Evolutionary conservation across 768 basidiomycete species (phyloP), one percentile per base, ranked within the genome.

Genomic region (Tulasnella sp.): DNA sequence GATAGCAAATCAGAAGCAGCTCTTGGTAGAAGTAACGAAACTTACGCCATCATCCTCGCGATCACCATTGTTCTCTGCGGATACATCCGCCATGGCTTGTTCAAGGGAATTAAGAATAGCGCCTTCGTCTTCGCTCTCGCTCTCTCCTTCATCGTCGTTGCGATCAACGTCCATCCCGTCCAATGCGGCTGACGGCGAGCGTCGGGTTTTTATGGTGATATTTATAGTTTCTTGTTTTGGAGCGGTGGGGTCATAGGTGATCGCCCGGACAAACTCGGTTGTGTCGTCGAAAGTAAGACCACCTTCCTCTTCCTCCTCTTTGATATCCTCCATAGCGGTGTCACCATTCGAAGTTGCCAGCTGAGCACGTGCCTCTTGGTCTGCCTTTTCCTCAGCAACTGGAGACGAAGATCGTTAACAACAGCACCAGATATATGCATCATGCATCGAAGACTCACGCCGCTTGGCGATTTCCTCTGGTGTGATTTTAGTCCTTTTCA

Each of bases 201-300:
- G 54, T 25, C 39, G 21, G 6, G 32, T 21, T 54, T 72, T 69
- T 31, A 66, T 64, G 64, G 71, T 65, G 65, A 70, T 62, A 19
- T 63, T 48, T 51, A 69, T 61, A 48, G 67, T 61, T 12, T 64
- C 59, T 29, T 63, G 57, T n/a, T 43, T 55, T 48, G 36, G 52
- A 8, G 83, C 79, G 32, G 74, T 73, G 37, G 73, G 81, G 61
- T 81, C 79, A 61, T 80, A 81, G 1, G 81, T 80, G 45, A 89
- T 86, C 14, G 82, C 82, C 15, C 92, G 82, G 37, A 98, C 88
- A 62, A 99, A 99, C 68, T 97, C 94, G 0, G 91, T 90, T 0
- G 94, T 98, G 63, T 97, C 93, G 65, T 98, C 93, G 61, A 99
- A 91, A 0, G 85, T 86, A 31, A 97, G 73, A 19, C 84, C 85